A percentile compares a stretch with the other conserved stretches of the same genome.
Evolutionary conservation across 2,329 filamentous ascomycete genomes (phyloP).

Genomic region (Aspergillus sp.): DNA sequence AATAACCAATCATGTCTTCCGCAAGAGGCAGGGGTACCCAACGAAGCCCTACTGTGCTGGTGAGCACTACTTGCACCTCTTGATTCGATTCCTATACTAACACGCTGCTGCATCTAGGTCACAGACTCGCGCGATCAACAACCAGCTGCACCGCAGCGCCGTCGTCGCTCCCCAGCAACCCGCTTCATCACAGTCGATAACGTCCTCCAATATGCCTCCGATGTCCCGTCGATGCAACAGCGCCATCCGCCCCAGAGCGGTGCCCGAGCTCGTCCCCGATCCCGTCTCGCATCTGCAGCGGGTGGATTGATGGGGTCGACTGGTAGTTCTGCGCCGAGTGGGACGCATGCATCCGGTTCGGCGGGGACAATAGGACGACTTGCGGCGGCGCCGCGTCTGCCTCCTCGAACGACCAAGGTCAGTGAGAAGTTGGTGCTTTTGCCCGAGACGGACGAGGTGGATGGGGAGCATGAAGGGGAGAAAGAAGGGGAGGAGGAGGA

Average conservation of each 20-base stretch:
- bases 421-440: slow-evolving; percentile 95
- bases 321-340: slow-evolving; percentile 27
- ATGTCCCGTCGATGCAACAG: slow-evolving; percentile 91
- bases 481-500: slow-evolving; percentile 18
- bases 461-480: slow-evolving; percentile 19
- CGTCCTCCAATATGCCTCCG: slow-evolving; percentile 86
- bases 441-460: slow-evolving; percentile 57
- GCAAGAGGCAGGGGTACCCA: slow-evolving; percentile 30
- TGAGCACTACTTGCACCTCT: slow-evolving; percentile 17
- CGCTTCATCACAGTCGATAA: slow-evolving; percentile 88
- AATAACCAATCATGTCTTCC: slow-evolving; percentile 17
- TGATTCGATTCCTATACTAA: slow-evolving; percentile 8
- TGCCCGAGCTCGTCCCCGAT: slow-evolving; percentile 22
- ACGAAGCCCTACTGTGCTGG: slow-evolving; percentile 42
- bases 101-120: slow-evolving; percentile 22
- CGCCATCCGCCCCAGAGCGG: slow-evolving; percentile 55
- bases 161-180: slow-evolving; percentile 45
- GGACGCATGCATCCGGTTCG: slow-evolving; percentile 39
- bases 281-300: slow-evolving; percentile 27
- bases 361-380: slow-evolving; percentile 54
- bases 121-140: slow-evolving; percentile 42
- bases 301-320: slow-evolving; percentile 38
- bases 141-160: slow-evolving; percentile 18
- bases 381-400: slow-evolving; percentile 57
- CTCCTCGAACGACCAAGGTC: slow-evolving; percentile 84